Base-by-base conservation (phyloP, 2,329 filamentous ascomycete species). In the Phialophora macrospora region DNA sequence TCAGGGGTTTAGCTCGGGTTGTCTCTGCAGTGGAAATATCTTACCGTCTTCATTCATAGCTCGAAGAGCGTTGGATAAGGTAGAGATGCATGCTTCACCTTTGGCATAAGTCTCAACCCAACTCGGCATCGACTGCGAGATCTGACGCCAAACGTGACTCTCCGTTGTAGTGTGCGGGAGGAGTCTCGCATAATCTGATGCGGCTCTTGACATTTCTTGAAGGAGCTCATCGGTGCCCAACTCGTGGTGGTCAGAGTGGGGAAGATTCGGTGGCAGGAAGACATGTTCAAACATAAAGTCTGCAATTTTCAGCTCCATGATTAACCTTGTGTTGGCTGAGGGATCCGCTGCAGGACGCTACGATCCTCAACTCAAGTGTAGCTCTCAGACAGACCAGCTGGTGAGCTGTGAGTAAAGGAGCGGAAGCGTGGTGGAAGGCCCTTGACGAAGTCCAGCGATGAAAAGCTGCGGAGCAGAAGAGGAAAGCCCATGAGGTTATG, bases 261-360 rank as follows among this genome's bases (percentile, higher is more conserved):
- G 83, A 0, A 84, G 73, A 48, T 81, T 76, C 1, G 82, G 80
- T 0, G 83, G 83, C 0, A 85, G 76, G 22, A 84, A 82, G 1
- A 84, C 72, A 69, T 85, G 81, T 44, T 83, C 70, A 44, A 82
- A 75, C 1, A 83, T 65, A 66, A 79, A 81, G 44, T 30, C 38
- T 14, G 20, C 48, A 4, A 22, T 26, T 34, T 52, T 30, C 6
- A n/a, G 65, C 38, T 60, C 46, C 63, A 65, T 65, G 17, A 24
- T 55, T 26, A 8, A 30, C 8, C 28, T 30, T 12, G 22, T 44
- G n/a, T 20, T 48, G 20, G 49, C 56, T 24, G 26, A 60, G 24
- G 48, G 62, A 38, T 14, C 34, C 24, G 55, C 28, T 49, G 62
- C 62, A 38, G 38, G n/a, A 3, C 22, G 59, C 59, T 61, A 32